Evolutionary conservation across 257 asterid genomes (phyloP), one percentile per base, ranked within the genome.

Genomic region (Mitragyna speciosa): DNA sequence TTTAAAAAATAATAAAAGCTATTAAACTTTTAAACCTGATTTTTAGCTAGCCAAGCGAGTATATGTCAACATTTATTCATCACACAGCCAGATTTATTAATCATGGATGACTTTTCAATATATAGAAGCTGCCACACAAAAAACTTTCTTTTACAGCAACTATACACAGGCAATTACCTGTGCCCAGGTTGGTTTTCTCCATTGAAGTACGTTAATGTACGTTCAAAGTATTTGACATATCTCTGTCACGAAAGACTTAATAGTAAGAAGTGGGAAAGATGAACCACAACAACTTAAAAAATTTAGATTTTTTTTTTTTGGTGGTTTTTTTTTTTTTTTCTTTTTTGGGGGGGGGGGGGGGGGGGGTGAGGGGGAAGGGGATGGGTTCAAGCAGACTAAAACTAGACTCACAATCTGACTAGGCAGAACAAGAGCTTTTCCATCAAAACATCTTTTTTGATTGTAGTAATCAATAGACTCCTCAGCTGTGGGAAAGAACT

Each of bases 401-500:
- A 64, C 59, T 70, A 58, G 31, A 86, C 98, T 87, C 87, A 96
- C 99, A 76, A 96, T 96, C 90, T 96, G 99, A 85, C 99, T 96
- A 48, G 99, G 99, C 82, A 96, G 89, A 82, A 96, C 97, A 78
- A 96, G 97, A 79, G 93, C 98, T 84, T 92, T 96, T 73, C 97
- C 98, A 82, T 96, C 99, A 47, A 90, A 77, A 78, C 99, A 95
- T 81, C 99, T 87, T 88, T 93, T 95, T 90, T 95, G 98, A 78
- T 96, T 96, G 87, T 96, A 96, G 87, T 88, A 96, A 77, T 94
- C 97, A 73, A 96, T 96, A 45, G 94, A 96, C 86, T 95, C 98
- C 88, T 95, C 97, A 20, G 98, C 98, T 12, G 99, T 95, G 52
- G 99, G 99, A 82, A 94, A 96, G 91, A 96, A 96, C 99, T 96